phyloP scores from a whole-genome alignment of 78 protist genomes.

The Monosiga brevicollis region DNA sequence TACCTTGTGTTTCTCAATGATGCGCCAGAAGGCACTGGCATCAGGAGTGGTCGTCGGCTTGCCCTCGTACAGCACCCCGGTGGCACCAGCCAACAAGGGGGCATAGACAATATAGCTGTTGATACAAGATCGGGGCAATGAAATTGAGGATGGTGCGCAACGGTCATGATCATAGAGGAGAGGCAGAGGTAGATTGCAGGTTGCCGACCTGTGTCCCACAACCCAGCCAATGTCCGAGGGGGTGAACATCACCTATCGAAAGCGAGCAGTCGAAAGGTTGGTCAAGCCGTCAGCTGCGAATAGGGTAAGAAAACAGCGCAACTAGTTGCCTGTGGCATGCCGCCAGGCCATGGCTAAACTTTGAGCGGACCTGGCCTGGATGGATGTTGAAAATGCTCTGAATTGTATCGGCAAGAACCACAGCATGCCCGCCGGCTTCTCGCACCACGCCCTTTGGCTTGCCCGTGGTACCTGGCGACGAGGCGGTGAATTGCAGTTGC shows the following conservation, averaged over 20 bases:
- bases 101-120: conserved; percentile 25
- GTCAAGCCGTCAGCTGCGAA: too few relatives aligned
- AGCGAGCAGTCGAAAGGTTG: conserved; percentile 23
- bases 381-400: too few relatives aligned
- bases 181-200: too few relatives aligned
- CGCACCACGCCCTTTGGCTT: conserved; percentile 66
- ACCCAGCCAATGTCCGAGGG: conserved; percentile 58
- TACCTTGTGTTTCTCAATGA: conserved; percentile 29
- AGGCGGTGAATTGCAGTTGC: neutral
- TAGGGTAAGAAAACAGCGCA: too few relatives aligned
- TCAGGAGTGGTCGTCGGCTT: conserved; percentile 31
- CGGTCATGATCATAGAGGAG: too few relatives aligned
- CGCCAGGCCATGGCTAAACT: too few relatives aligned
- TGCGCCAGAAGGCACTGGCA: conserved; percentile 35
- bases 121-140: too few relatives aligned
- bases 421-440: conserved; percentile 52
- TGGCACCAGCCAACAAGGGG: conserved; percentile 30
- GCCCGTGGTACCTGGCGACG: conserved; percentile 21
- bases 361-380: too few relatives aligned
- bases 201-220: conserved; percentile 38
- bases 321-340: too few relatives aligned
- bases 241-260: conserved; percentile 44
- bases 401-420: conserved; percentile 26
- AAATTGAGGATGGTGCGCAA: too few relatives aligned
- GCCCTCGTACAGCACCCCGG: conserved; percentile 47